Evolutionary conservation across 352 stramenopile genomes (phyloP), one percentile per base, ranked within the genome.

Genomic region (Globisporangium middletonii): DNA sequence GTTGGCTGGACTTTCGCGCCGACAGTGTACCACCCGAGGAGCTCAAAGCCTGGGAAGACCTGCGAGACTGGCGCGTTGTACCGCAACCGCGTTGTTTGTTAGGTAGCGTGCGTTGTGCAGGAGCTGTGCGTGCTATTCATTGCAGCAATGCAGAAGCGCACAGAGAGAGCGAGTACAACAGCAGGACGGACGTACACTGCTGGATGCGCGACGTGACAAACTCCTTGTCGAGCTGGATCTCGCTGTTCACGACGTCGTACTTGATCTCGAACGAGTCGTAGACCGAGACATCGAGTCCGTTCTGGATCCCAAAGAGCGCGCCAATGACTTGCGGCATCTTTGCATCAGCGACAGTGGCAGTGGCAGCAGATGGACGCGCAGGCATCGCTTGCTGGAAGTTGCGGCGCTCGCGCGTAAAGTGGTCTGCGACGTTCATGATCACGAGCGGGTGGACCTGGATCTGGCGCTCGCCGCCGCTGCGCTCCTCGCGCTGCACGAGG

Each of bases 341-440:
- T 57, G 80, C 66, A 67, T 75, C 46, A 68, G 63, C 64, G 19
- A 51, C 19, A n/a, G 53, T 33, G n/a, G 44, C 33, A 47, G 53
- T 19, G 19, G 41, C 16, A 27, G 50, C 8, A 12, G 50, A 37
- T 16, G 16, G 41, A n/a, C n/a, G n/a, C n/a, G n/a, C n/a, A n/a
- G n/a, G n/a, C n/a, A n/a, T 13, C 8, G 37, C 41, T 27, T 50
- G 19, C 61, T 79, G 72, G 61, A 73, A 77, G 54, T 79, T 76
- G 63, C 75, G 77, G 57, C 84, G 78, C 66, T 86, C 75, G 33
- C 94, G 89, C 53, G 95, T 98, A 65, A 95, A 96, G 71, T 98
- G 95, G 71, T 98, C 95, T 0, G 89, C 88, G 57, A 98, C 88
- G 69, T 97, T 96, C 58, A 98, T 93, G 66, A 98, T 83, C 38